Evolutionary conservation across 305 asterid species (phyloP).

Genomic region (Andrographis paniculata): DNA sequence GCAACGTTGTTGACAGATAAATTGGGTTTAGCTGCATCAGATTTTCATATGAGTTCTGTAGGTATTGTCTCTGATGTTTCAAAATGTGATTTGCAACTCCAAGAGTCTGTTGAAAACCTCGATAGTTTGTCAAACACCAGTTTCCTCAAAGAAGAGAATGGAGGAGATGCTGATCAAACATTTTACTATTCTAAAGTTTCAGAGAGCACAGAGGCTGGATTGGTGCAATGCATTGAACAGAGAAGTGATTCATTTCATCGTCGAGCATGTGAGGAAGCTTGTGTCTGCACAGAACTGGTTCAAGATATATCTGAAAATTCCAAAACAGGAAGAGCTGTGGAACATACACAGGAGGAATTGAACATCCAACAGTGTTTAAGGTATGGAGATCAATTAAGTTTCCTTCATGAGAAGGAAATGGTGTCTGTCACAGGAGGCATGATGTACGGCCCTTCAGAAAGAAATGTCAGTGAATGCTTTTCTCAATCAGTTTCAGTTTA

Average conservation of each 20-base stretch:
- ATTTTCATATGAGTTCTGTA: slow-evolving; percentile 16
- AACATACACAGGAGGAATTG: slow-evolving; percentile 16
- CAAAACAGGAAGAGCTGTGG: slow-evolving; percentile 19
- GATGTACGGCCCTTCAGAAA: slow-evolving; percentile 23
- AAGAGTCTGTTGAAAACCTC: slow-evolving; percentile 19
- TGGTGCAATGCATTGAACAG: slow-evolving; percentile 18
- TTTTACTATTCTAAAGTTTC: slow-evolving; percentile 12
- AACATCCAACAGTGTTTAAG: slow-evolving; percentile 19
- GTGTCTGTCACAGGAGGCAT: slow-evolving; percentile 18
- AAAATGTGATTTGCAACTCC: slow-evolving; percentile 19
- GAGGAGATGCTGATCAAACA: slow-evolving; percentile 11
- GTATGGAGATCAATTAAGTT: slow-evolving; percentile 19
- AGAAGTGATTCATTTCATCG: slow-evolving; percentile 9
- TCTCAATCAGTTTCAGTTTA: slow-evolving; percentile 26
- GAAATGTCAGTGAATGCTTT: slow-evolving; percentile 23
- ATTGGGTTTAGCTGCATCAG: slow-evolving; percentile 18
- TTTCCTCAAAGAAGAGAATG: slow-evolving; percentile 15
- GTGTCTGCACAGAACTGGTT: slow-evolving; percentile 12
- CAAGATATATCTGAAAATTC: slow-evolving; percentile 19
- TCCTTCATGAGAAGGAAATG: slow-evolving; percentile 25
- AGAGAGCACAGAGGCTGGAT: slow-evolving; percentile 17
- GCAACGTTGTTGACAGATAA: slow-evolving; percentile 16
- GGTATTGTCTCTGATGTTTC: slow-evolving; percentile 22
- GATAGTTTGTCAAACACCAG: slow-evolving; percentile 9
- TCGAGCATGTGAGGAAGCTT: slow-evolving; percentile 18